Evolutionary conservation across 176 grass and related monocot species (phyloP), one percentile per base, ranked within the genome.

Genomic region (Saccharum spontaneum): DNA sequence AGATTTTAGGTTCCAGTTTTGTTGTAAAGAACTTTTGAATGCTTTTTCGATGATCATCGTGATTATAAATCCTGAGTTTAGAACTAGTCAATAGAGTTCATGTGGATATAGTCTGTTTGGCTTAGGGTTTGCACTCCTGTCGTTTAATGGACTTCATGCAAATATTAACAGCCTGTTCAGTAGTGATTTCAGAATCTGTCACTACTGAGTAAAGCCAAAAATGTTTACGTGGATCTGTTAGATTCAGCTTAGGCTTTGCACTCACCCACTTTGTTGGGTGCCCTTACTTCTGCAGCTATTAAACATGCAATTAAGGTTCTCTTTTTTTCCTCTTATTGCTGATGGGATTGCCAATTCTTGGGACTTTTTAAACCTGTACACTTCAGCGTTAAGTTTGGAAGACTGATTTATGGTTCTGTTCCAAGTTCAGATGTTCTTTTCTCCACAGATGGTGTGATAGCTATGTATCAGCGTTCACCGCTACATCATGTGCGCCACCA

Each of bases 91-190:
- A 37, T 62, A 71, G 37, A 26, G 20, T 26, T 69, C 23, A 54
- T 0, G 1, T 82, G 23, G 6, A 59, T 81, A 48, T 48, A 10
- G 30, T 60, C 23, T 8, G 10, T 82, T 68, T 76, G 20, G 60
- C 36, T 69, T 76, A 36, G 45, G 36, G 20, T 43, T 77, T 87
- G 9, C 50, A 39, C 44, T 74, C 24, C 62, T 77, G 38, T 69
- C 8, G 16, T 68, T 69, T 57, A 4, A 37, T 20, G 10, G 12
- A 14, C 6, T 68, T 81, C 10, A 3, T 68, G 1, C 22, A 60
- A 45, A 52, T 61, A 45, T 82, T 76, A 31, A 20, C 50, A 54
- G 50, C 50, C 16, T 52, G 49, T 5, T 52, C 49, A 10, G 49
- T 52, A 52, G 16, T 52, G 49, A 52, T 18, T 52, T 17, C 49